These are phyloP conservation scores for Cryptococcus wingfieldii DNA, from an alignment of 1,284 basidiomycete species.

Conservation along the genomic window DNA sequence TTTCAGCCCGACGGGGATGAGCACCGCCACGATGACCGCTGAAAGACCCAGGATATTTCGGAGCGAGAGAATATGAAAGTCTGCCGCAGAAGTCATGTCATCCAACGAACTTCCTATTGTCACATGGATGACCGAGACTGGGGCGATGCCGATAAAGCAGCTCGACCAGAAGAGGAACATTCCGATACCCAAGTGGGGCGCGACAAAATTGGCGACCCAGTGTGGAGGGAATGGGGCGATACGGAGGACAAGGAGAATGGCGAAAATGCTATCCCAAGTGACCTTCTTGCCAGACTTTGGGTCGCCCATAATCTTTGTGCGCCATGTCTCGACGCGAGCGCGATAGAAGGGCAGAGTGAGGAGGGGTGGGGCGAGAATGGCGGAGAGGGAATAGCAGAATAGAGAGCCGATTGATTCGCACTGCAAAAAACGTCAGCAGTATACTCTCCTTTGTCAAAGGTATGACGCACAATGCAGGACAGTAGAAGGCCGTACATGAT, in stretches of 20 bases:
- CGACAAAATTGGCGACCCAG: constrained; percentile 90
- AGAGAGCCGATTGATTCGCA: constrained; percentile 88
- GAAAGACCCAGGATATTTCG: constrained; percentile 76
- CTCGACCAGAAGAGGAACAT: constrained; percentile 82
- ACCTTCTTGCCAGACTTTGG: constrained; percentile 40
- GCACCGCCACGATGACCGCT: constrained; percentile 79
- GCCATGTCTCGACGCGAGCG: constrained; percentile 45
- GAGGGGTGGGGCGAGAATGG: constrained; percentile 81
- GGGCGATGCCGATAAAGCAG: constrained; percentile 82
- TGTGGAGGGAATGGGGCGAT: constrained; percentile 91
- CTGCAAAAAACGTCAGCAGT: constrained; percentile 15
- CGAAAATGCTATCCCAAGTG: constrained; percentile 45
- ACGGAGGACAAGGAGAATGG: constrained; percentile 80
- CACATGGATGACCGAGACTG: constrained; percentile 88
- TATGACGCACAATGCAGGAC: constrained; percentile 63
- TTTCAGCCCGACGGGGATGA: constrained; percentile 84
- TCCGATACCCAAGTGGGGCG: constrained; percentile 87
- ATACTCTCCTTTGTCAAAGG: not conserved
- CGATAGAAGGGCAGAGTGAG: constrained; percentile 76
- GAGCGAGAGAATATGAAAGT: constrained; percentile 87
- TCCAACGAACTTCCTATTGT: constrained; percentile 91
- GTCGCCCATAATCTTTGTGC: constrained; percentile 49
- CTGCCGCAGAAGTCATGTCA: constrained; percentile 86
- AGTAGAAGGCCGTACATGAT: constrained; percentile 81
- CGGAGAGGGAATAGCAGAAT: constrained; percentile 87